A percentile compares a stretch with the other conserved stretches of the same genome.
phyloP scores from a whole-genome alignment of 2,329 filamentous ascomycete species.

The Penicillium glabrum region DNA sequence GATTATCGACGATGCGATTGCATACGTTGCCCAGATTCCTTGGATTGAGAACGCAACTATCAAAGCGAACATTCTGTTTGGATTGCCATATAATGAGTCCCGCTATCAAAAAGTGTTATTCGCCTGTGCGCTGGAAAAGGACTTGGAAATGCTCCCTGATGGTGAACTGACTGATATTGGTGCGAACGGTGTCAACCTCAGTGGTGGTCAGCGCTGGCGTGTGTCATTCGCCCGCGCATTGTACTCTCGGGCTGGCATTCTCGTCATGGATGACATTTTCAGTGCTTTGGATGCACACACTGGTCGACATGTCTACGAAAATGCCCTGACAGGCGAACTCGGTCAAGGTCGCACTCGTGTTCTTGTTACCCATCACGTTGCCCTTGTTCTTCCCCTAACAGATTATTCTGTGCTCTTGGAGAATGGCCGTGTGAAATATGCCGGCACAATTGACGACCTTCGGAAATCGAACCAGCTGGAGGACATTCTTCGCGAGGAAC shows the following conservation, averaged over 20 bases:
- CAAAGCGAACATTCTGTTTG: constrained; percentile 76
- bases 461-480: constrained; percentile 41
- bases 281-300: constrained; percentile 79
- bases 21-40: constrained; percentile 75
- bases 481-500: constrained; percentile 40
- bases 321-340: constrained; percentile 70
- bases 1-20: constrained; percentile 52
- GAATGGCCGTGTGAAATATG: constrained; percentile 64
- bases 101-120: constrained; percentile 70
- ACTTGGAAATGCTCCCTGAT: constrained; percentile 72
- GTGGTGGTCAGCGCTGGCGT: constrained; percentile 80
- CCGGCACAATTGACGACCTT: constrained; percentile 65
- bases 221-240: constrained; percentile 76
- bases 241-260: constrained; percentile 73
- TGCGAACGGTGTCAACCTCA: constrained; percentile 80
- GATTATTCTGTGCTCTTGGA: constrained; percentile 74
- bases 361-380: constrained; percentile 77
- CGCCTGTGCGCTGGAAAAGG: constrained; percentile 72
- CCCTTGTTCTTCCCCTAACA: constrained; percentile 67
- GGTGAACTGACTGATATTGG: constrained; percentile 80
- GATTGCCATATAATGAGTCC: constrained; percentile 66
- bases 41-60: constrained; percentile 85
- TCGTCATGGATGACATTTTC: constrained; percentile 82
- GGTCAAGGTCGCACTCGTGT: constrained; percentile 71
- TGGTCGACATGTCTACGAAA: constrained; percentile 74